These are phyloP conservation scores for Coemansia sp. DNA, from an alignment of 192 early-diverging fungal species.

Conservation along the genomic window DNA sequence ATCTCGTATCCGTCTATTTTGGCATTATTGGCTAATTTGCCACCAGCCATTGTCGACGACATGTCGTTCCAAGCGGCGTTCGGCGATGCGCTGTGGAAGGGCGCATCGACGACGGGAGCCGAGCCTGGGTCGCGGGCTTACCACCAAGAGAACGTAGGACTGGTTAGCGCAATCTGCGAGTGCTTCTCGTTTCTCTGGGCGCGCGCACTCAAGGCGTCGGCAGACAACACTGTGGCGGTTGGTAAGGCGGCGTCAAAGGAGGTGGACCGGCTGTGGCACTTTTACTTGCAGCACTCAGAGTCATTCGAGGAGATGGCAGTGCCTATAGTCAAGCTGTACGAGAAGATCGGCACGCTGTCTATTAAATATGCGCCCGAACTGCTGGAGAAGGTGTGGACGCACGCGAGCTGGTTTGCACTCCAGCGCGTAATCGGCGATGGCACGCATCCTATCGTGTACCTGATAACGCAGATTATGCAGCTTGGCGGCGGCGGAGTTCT, in stretches of 20 bases:
- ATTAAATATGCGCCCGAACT: slow-evolving; percentile 22
- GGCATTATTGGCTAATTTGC: slow-evolving; percentile 66
- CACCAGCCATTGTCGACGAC: slow-evolving; percentile 30
- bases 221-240: slow-evolving; percentile 2
- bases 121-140: slow-evolving; percentile 7
- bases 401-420: slow-evolving; percentile 51
- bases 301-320: slow-evolving; percentile 24
- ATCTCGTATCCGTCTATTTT: slow-evolving; percentile 77
- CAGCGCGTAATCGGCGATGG: slow-evolving; percentile 21
- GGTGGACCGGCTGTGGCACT: slow-evolving; percentile 49
- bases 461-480: slow-evolving; percentile 25
- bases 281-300: slow-evolving; percentile 37
- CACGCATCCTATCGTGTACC: slow-evolving; percentile 19
- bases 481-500: slow-evolving; percentile 13
- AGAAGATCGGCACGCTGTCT: slow-evolving; percentile 28
- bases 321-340: slow-evolving; percentile 38
- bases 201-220: slow-evolving; percentile 22
- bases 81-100: slow-evolving; percentile 42
- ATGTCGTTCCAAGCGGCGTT: slow-evolving; percentile 32
- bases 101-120: slow-evolving; percentile 9
- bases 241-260: slow-evolving; percentile 39
- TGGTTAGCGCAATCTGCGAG: slow-evolving; percentile 42
- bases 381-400: slow-evolving; percentile 40
- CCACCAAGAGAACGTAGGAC: slow-evolving; percentile 29
- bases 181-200: slow-evolving; percentile 50